Base-by-base conservation (phyloP, 305 asterid genomes). In the Lippia alba region DNA sequence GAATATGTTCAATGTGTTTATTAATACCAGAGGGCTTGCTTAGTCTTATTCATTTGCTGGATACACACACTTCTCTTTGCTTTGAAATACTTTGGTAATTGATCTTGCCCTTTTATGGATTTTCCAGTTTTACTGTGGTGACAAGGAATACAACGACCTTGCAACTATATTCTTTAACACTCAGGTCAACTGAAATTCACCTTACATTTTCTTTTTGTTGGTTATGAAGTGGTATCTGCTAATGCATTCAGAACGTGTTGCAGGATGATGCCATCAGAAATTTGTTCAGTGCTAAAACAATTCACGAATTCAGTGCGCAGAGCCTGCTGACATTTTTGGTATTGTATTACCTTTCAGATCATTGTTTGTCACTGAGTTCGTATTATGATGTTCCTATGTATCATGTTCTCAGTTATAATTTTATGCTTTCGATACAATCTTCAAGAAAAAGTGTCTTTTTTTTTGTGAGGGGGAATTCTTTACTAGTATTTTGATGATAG, bases 251-350 rank as follows among this genome's bases (percentile, higher is more conserved):
- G 20, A 63, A 20, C 66, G 17, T 77, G 45, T 56, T 81, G 78
- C 96, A 91, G 97, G 99, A 94, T 82, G 99, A 94, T 71, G 99
- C 99, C 75, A 94, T 94, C 84, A 89, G 97, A 83, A 94, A 94
- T 80, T 81, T 94, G 80, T 94, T 94, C 81, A 91, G 99, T 78
- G 97, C 97, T 53, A 94, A 94, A 79, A 94, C 99, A 50, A 89
- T 87, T 74, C 97, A 91, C 46, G 99, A 94, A 80, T 94, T 85
- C 66, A 90, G 99, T 53, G 97, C 97, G 4, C 92, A 81, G 80
- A 87, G 96, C 87, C 84, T 94, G 66, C 83, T 94, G 72, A 86
- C 97, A 1, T 94, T 91, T 88, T 76, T 94, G 97, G 99, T 94
- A 89, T 45, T 39, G 33, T 49, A 41, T 49, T 64, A 50, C 51